Evolutionary conservation across 768 basidiomycete genomes (phyloP).

Genomic region (Tylopilus cervinicoccineus): DNA sequence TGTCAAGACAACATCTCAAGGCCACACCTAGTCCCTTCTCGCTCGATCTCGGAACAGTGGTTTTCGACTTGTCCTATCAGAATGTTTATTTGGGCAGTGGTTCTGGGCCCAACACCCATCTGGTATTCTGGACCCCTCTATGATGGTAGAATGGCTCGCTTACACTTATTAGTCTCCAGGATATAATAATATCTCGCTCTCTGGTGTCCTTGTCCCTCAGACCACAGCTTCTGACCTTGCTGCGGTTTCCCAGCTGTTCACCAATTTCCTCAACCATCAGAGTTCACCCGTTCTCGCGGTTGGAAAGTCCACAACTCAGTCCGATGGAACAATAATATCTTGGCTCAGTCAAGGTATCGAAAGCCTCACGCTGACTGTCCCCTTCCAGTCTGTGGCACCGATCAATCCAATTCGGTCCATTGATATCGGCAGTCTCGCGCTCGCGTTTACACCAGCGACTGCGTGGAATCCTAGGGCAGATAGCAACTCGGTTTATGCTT

Average conservation of each 20-base stretch:
- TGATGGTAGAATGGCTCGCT: not conserved
- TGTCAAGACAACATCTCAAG: constrained; percentile 1
- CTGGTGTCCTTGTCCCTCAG: constrained; percentile 54
- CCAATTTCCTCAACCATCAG: constrained; percentile 66
- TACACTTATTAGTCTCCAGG: constrained; percentile 41
- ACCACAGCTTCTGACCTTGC: constrained; percentile 41
- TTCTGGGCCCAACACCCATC: constrained; percentile 44
- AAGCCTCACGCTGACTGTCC: constrained; percentile 55
- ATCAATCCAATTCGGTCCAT: constrained; percentile 67
- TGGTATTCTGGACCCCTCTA: constrained; percentile 36
- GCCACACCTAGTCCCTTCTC: constrained; percentile 50
- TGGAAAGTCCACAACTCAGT: constrained; percentile 55
- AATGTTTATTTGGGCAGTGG: constrained; percentile 55
- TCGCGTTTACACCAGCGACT: constrained; percentile 48
- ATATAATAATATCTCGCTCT: constrained; percentile 54
- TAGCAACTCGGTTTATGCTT: constrained; percentile 57
- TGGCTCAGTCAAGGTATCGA: constrained; percentile 66
- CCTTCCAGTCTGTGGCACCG: constrained; percentile 46
- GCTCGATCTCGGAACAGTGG: constrained; percentile 63
- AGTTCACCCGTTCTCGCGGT: constrained; percentile 53
- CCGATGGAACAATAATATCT: constrained; percentile 51
- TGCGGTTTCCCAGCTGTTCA: constrained; percentile 60
- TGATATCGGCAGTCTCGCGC: constrained; percentile 53
- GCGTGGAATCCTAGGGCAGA: constrained; percentile 58
- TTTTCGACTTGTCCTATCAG: constrained; percentile 58